Evolutionary conservation across 2,329 filamentous ascomycete genomes (phyloP).

Genomic region (Pyricularia sp.): DNA sequence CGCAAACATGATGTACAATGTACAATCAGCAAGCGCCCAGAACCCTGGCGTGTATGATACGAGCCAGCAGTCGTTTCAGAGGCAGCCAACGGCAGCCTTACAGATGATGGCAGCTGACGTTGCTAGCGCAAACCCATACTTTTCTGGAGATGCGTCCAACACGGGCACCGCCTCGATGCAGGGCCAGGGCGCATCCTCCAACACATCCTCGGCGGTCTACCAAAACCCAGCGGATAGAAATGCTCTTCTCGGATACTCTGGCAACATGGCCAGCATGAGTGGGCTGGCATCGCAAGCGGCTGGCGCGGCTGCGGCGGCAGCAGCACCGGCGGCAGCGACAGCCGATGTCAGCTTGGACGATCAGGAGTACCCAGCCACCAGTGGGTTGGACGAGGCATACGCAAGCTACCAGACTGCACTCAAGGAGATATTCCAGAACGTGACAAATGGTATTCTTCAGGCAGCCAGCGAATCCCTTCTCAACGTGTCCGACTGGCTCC

Average conservation of each 20-base stretch:
- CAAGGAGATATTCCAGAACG: constrained; percentile 61
- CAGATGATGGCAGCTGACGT: constrained; percentile 62
- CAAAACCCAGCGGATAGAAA: constrained; percentile 47
- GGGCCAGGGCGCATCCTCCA: constrained; percentile 34
- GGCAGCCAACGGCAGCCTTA: constrained; percentile 62
- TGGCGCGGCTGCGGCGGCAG: background rate
- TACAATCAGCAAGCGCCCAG: constrained; percentile 53
- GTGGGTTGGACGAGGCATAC: constrained; percentile 59
- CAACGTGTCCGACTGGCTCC: constrained; percentile 44
- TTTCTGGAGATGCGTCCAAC: constrained; percentile 55
- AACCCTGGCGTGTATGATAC: constrained; percentile 61
- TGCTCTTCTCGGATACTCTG: constrained; percentile 42
- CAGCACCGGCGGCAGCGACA: constrained; percentile 11
- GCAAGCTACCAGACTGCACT: constrained; percentile 53
- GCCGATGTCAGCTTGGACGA: constrained; percentile 44
- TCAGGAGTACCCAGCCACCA: constrained; percentile 45
- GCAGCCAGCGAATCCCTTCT: constrained; percentile 42
- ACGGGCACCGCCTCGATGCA: constrained; percentile 46
- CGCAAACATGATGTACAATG: constrained; percentile 74
- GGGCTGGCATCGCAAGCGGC: constrained; percentile 31
- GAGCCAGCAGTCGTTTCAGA: constrained; percentile 64
- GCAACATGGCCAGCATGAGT: constrained; percentile 35
- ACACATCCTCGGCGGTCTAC: constrained; percentile 52
- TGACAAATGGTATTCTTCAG: constrained; percentile 43
- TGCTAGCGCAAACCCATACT: constrained; percentile 62